Conservation (phyloP, 2,329 filamentous ascomycete species). For the Fusarium guadeloupense region DNA sequence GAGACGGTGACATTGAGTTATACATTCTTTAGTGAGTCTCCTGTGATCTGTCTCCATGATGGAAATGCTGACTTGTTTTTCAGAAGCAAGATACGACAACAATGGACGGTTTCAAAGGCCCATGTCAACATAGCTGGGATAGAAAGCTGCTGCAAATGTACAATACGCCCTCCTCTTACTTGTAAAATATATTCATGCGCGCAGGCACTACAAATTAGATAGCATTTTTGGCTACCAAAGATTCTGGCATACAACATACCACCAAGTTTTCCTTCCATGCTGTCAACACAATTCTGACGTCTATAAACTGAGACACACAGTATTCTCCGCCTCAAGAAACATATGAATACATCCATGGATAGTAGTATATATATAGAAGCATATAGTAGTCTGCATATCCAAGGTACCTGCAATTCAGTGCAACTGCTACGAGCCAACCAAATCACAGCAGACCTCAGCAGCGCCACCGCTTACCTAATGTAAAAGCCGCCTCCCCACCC, state of each 20-base stretch:
- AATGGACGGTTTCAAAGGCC: constrained; percentile 56
- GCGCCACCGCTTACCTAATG: neutral
- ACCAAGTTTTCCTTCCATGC: too few relatives aligned
- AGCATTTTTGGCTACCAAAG: neutral
- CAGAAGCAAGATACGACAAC: constrained; percentile 58
- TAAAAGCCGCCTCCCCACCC: neutral
- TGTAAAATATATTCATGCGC: constrained; percentile 20
- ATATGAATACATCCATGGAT: too few relatives aligned
- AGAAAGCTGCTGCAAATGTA: constrained; percentile 23
- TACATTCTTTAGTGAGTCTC: constrained; percentile 94
- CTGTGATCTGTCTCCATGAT: fast-evolving
- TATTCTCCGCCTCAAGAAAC: too few relatives aligned
- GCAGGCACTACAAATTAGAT: constrained; percentile 11
- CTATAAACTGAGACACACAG: too few relatives aligned
- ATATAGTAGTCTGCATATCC: too few relatives aligned
- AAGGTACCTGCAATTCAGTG: too few relatives aligned
- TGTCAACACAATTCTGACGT: too few relatives aligned
- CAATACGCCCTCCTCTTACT: constrained; percentile 34
- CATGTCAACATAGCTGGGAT: constrained; percentile 39
- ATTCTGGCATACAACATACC: too few relatives aligned
- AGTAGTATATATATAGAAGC: too few relatives aligned
- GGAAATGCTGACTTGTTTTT: constrained; percentile 46
- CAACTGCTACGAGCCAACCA: neutral
- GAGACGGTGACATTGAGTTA: constrained; percentile 96
- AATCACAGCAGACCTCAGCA: constrained; percentile 11